Conservation (phyloP, 2,329 filamentous ascomycete genomes). For the Exophiala aquamarina region DNA sequence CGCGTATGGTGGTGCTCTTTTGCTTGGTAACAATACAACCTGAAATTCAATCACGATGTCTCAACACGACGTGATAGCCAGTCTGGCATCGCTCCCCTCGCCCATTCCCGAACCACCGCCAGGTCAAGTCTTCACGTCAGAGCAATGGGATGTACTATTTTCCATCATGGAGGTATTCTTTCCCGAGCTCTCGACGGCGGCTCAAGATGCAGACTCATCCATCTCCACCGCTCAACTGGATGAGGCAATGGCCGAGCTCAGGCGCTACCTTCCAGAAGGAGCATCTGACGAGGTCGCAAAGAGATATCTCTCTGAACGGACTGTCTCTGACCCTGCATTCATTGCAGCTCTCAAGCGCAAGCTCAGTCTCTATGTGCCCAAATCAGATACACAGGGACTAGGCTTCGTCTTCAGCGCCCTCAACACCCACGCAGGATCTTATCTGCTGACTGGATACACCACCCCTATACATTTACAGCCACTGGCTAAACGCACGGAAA, state of each 20-base stretch:
- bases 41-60: conserved; percentile 16
- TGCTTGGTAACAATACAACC: no score
- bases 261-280: conserved; percentile 31
- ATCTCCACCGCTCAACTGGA: conserved; percentile 6
- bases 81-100: conserved; percentile 36
- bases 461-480: conserved; percentile 57
- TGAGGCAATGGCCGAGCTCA: conserved; percentile 25
- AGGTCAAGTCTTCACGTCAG: conserved; percentile 50
- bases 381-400: conserved; percentile 50
- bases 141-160: conserved; percentile 60
- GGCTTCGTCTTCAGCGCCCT: conserved; percentile 53
- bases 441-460: conserved; percentile 58
- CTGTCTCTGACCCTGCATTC: conserved; percentile 51
- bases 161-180: conserved; percentile 59
- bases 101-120: conserved; percentile 49
- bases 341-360: conserved; percentile 49
- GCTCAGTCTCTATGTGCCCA: conserved; percentile 49
- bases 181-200: conserved; percentile 47
- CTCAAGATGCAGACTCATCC: background rate
- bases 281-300: conserved; percentile 39
- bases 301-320: conserved; percentile 49
- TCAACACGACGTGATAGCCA: conserved; percentile 8
- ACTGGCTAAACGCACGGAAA: conserved; percentile 52
- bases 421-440: conserved; percentile 55
- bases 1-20: no score